These are phyloP conservation scores for Thinopyrum elongatum DNA, from an alignment of 176 grass and related monocot genomes.

Conservation along the genomic window DNA sequence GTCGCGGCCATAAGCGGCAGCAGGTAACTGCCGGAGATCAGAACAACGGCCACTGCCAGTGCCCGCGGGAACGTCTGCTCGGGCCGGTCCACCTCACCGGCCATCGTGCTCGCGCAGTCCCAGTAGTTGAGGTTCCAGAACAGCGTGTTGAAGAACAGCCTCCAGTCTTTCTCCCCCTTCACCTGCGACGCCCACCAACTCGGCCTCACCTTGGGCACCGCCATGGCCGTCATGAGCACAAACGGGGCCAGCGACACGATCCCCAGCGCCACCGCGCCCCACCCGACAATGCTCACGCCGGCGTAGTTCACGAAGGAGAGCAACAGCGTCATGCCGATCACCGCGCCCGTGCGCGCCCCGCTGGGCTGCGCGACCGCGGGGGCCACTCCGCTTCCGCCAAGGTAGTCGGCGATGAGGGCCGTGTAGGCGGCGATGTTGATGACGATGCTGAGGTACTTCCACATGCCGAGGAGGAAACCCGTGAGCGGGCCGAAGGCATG, in stretches of 20 bases:
- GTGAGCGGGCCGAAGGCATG: background rate
- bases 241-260: conserved; percentile 57
- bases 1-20: conserved; percentile 72
- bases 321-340: conserved; percentile 51
- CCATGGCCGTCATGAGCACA: conserved; percentile 53
- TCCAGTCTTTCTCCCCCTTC: conserved; percentile 42
- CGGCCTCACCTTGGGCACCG: conserved; percentile 51
- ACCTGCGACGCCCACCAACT: conserved; percentile 41
- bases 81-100: conserved; percentile 67
- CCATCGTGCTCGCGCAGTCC: conserved; percentile 80
- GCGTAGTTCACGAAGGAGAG: conserved; percentile 63
- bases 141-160: conserved; percentile 74
- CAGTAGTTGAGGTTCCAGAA: conserved; percentile 93
- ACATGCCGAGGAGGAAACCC: background rate
- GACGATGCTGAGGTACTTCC: background rate
- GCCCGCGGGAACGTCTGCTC: conserved; percentile 62
- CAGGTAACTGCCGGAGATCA: conserved; percentile 58
- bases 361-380: conserved; percentile 37
- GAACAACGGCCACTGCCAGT: conserved; percentile 46
- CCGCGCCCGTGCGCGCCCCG: background rate
- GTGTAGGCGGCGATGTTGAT: background rate
- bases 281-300: conserved; percentile 65
- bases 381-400: conserved; percentile 33
- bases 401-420: background rate
- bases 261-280: conserved; percentile 58